Evolutionary conservation across 768 basidiomycete species (phyloP).

Genomic region (Leccinum truebloodii): DNA sequence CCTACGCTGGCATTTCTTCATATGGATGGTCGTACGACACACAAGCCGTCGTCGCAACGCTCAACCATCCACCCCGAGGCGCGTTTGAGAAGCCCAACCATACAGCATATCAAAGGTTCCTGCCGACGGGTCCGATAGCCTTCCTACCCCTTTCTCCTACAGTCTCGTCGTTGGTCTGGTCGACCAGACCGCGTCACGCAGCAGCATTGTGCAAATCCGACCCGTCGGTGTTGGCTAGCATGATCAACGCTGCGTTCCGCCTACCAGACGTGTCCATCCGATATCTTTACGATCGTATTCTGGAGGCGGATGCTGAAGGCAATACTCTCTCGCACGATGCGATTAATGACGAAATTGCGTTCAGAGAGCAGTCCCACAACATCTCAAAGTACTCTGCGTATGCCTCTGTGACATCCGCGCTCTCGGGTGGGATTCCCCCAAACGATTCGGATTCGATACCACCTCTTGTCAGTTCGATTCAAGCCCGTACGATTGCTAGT

Average conservation of each 20-base stretch:
- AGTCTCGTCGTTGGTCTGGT: conserved; percentile 92
- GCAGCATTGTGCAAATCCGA: conserved; percentile 67
- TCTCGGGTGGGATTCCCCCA: conserved; percentile 56
- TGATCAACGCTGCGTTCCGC: conserved; percentile 93
- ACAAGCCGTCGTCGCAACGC: conserved; percentile 87
- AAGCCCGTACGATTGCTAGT: conserved; percentile 74
- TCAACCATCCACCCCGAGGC: conserved; percentile 68
- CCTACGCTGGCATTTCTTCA: conserved; percentile 81
- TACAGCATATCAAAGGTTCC: conserved; percentile 91
- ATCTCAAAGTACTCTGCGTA: conserved; percentile 66
- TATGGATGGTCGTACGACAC: conserved; percentile 93
- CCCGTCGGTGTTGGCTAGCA: conserved; percentile 58
- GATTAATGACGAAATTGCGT: conserved; percentile 63
- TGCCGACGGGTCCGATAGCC: conserved; percentile 93
- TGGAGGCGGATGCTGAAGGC: conserved; percentile 51
- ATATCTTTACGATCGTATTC: conserved; percentile 62
- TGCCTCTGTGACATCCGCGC: conserved; percentile 43
- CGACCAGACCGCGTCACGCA: conserved; percentile 76
- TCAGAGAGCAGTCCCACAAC: conserved; percentile 71
- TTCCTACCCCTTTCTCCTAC: conserved; percentile 86
- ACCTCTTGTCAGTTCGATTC: conserved; percentile 71
- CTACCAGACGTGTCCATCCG: conserved; percentile 72
- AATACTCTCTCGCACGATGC: conserved; percentile 47
- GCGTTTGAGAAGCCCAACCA: conserved; percentile 65
- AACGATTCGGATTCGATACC: conserved; percentile 65